Evolutionary conservation across 805 yeast genomes (phyloP).

Genomic region (Saccharomycopsis selenospora): DNA sequence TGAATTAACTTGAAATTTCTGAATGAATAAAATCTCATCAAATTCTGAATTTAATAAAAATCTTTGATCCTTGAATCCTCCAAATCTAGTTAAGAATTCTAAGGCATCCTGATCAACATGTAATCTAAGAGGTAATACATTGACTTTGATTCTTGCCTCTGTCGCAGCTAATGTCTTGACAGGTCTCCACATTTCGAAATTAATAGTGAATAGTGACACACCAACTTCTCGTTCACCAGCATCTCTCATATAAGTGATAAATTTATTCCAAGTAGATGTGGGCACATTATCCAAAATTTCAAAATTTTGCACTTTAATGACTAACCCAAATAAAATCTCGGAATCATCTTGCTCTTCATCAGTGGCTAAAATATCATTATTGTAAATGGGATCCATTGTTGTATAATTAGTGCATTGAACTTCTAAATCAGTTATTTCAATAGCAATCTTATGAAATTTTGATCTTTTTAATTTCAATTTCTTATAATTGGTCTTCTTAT

Average conservation of each 20-base stretch:
- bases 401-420: constrained; percentile 39
- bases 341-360: constrained; percentile 27
- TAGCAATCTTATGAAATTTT: constrained; percentile 45
- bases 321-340: constrained; percentile 43
- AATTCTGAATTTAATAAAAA: constrained; percentile 51
- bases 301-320: constrained; percentile 44
- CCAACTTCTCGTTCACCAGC: constrained; percentile 67
- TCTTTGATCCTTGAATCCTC: constrained; percentile 68
- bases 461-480: constrained; percentile 63
- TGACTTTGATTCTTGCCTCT: constrained; percentile 49
- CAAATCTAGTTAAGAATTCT: constrained; percentile 73
- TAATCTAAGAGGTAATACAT: constrained; percentile 64
- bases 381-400: constrained; percentile 39
- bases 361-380: constrained; percentile 21
- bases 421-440: constrained; percentile 50
- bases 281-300: constrained; percentile 71
- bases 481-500: constrained; percentile 29
- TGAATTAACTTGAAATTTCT: constrained; percentile 54
- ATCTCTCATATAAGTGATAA: constrained; percentile 60
- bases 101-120: constrained; percentile 91
- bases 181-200: constrained; percentile 57
- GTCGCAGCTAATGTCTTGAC: constrained; percentile 52
- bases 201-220: constrained; percentile 51
- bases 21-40: constrained; percentile 62
- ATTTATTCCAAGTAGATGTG: constrained; percentile 86